Percentiles rank a stretch among this genome's conserved stretches.
Evolutionary conservation across 2,329 filamentous ascomycete genomes (phyloP).

Genomic region (Chrysoporthe puriensis): DNA sequence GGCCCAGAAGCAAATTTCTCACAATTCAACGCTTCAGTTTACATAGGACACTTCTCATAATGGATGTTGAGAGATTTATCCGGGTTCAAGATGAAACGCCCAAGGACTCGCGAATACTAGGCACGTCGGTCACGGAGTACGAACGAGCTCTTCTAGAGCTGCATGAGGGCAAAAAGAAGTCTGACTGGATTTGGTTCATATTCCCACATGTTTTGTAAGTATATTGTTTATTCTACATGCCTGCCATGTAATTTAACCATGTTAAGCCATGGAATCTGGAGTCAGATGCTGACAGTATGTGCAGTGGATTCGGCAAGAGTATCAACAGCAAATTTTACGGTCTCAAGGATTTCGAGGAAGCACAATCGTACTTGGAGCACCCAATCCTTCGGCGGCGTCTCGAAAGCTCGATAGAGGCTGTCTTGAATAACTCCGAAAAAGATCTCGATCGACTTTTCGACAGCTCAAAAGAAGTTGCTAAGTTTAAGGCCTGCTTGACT

Average conservation of each 20-base stretch:
- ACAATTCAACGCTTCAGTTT: neutral
- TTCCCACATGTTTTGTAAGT: constrained; percentile 21
- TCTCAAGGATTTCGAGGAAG: constrained; percentile 15
- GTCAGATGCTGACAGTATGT: neutral
- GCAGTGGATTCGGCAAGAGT: constrained; percentile 14
- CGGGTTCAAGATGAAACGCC: neutral
- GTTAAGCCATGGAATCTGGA: neutral
- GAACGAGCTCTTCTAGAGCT: constrained; percentile 17
- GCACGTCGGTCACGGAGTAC: constrained; percentile 7
- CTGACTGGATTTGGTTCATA: constrained; percentile 10
- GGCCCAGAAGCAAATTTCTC: neutral
- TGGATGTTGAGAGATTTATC: constrained; percentile 19
- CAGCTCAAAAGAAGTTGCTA: neutral
- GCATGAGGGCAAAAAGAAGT: neutral
- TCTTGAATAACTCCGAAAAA: constrained; percentile 3
- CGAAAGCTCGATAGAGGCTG: neutral
- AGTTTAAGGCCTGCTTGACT: constrained; percentile 16
- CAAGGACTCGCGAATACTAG: neutral
- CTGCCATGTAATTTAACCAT: too few species aligned
- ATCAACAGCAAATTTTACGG: constrained; percentile 17
- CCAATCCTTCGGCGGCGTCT: constrained; percentile 14
- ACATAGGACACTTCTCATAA: neutral
- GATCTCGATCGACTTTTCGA: constrained; percentile 23
- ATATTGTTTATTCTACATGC: neutral
- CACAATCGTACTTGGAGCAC: constrained; percentile 14